A percentile compares a stretch with the other conserved stretches of the same genome.
Evolutionary conservation across 78 protist genomes (phyloP).

Genomic region (Dictyostelium capitatum): DNA sequence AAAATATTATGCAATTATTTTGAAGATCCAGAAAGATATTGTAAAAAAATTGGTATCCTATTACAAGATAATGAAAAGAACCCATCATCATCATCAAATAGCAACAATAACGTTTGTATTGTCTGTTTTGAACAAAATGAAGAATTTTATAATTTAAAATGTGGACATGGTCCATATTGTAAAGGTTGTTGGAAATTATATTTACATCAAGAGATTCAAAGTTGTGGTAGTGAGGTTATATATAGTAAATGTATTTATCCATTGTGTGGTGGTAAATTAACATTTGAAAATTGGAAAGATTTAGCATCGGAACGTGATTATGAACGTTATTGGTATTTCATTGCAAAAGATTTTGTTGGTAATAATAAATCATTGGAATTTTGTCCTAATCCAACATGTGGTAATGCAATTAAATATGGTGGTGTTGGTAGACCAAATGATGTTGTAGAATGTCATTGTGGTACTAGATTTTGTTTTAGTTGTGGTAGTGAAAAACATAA

Average conservation of each 20-base stretch:
- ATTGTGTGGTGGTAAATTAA: constrained; percentile 49
- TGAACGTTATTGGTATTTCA: constrained; percentile 80
- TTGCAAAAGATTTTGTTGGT: constrained; percentile 70
- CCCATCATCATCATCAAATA: not conserved
- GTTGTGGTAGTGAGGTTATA: constrained; percentile 41
- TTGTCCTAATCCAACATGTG: constrained; percentile 84
- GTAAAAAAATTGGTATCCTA: constrained; percentile 37
- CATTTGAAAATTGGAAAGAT: constrained; percentile 47
- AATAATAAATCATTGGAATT: constrained; percentile 60
- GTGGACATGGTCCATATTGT: constrained; percentile 80
- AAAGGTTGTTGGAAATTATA: constrained; percentile 57
- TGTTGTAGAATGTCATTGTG: constrained; percentile 84
- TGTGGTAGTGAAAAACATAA: constrained; percentile 84
- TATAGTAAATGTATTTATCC: constrained; percentile 51
- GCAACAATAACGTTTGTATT: constrained; percentile 4
- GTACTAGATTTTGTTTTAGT: constrained; percentile 78
- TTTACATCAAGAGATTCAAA: constrained; percentile 54
- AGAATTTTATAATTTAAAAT: constrained; percentile 7
- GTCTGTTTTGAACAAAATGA: constrained; percentile 65
- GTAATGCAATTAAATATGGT: constrained; percentile 54
- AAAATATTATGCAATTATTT: constrained; percentile 44
- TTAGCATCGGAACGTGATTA: constrained; percentile 50
- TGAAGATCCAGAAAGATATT: constrained; percentile 77
- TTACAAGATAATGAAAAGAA: not conserved
- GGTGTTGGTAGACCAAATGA: constrained; percentile 75